Percentiles rank a stretch among this genome's conserved stretches.
These are phyloP conservation scores for Moringa oleifera DNA, from an alignment of 345 rosid genomes.

Conservation along the genomic window DNA sequence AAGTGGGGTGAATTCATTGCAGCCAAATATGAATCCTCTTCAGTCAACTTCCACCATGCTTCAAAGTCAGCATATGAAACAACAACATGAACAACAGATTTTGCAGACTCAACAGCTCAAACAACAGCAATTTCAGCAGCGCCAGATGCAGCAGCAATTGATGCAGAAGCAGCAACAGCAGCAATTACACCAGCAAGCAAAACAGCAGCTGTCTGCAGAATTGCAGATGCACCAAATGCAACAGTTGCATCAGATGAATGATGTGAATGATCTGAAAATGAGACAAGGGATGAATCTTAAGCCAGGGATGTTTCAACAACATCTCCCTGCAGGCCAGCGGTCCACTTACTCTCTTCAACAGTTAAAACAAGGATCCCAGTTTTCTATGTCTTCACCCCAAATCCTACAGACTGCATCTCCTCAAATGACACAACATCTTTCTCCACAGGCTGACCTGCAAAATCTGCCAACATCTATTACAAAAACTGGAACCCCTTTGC, in stretches of 20 bases:
- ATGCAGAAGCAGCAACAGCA: slow-evolving; percentile 41
- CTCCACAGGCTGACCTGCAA: slow-evolving; percentile 93
- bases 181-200: slow-evolving; percentile 57
- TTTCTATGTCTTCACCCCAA: slow-evolving; percentile 79
- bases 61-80: slow-evolving; percentile 73
- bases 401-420: slow-evolving; percentile 68
- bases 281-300: slow-evolving; percentile 67
- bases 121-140: slow-evolving; percentile 60
- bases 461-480: slow-evolving; percentile 45
- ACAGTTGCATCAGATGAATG: slow-evolving; percentile 70
- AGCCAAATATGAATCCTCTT: slow-evolving; percentile 47
- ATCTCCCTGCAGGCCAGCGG: slow-evolving; percentile 56
- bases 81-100: slow-evolving; percentile 61
- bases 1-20: slow-evolving; percentile 52
- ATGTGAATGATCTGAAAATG: slow-evolving; percentile 59
- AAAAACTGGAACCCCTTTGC: slow-evolving; percentile 77
- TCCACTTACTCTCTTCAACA: slow-evolving; percentile 59
- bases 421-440: slow-evolving; percentile 70
- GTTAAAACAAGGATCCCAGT: slow-evolving; percentile 59
- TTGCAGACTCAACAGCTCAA: slow-evolving; percentile 40
- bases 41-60: slow-evolving; percentile 68
- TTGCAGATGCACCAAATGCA: slow-evolving; percentile 56
- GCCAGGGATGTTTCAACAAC: slow-evolving; percentile 70
- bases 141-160: slow-evolving; percentile 49
- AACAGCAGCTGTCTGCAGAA: slow-evolving; percentile 63